Conservation (phyloP, 1,284 basidiomycete genomes). For the Rugosomyces carneus region DNA sequence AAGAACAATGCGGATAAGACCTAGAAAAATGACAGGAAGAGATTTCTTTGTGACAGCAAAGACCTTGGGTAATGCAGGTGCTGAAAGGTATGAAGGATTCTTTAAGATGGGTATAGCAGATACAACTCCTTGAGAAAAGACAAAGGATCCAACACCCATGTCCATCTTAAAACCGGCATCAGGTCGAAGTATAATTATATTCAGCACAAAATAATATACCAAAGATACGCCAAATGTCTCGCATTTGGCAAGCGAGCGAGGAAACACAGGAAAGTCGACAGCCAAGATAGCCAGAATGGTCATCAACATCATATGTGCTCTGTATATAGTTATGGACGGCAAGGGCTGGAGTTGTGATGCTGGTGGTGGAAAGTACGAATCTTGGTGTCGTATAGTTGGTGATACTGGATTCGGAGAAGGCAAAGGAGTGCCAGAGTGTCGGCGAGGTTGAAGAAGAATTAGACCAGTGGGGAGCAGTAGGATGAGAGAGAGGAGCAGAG, state of each 20-base stretch:
- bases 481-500: slow-evolving; percentile 45
- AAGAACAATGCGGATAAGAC: slow-evolving; percentile 72
- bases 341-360: slow-evolving; percentile 36
- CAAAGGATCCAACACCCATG: slow-evolving; percentile 92
- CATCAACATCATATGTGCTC: slow-evolving; percentile 94
- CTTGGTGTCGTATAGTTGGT: slow-evolving; percentile 19
- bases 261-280: slow-evolving; percentile 94
- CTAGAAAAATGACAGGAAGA: slow-evolving; percentile 69
- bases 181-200: slow-evolving; percentile 11
- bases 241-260: slow-evolving; percentile 84
- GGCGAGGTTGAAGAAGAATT: slow-evolving; percentile 35
- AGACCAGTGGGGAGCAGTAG: slow-evolving; percentile 40
- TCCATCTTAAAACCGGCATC: slow-evolving; percentile 72
- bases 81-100: slow-evolving; percentile 45
- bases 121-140: slow-evolving; percentile 90
- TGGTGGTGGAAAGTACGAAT: slow-evolving; percentile 13
- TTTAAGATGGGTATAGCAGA: slow-evolving; percentile 75
- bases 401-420: slow-evolving; percentile 33
- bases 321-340: slow-evolving; percentile 81
- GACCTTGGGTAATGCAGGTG: slow-evolving; percentile 48
- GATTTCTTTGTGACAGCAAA: slow-evolving; percentile 46
- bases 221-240: slow-evolving; percentile 92
- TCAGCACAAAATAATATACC: slow-evolving; percentile 40
- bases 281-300: slow-evolving; percentile 90
- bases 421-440: slow-evolving; percentile 42